Percentiles rank a stretch among this genome's conserved stretches.
Evolutionary conservation across 129 eudicot genomes (phyloP).

Genomic region (Erigeron canadensis): DNA sequence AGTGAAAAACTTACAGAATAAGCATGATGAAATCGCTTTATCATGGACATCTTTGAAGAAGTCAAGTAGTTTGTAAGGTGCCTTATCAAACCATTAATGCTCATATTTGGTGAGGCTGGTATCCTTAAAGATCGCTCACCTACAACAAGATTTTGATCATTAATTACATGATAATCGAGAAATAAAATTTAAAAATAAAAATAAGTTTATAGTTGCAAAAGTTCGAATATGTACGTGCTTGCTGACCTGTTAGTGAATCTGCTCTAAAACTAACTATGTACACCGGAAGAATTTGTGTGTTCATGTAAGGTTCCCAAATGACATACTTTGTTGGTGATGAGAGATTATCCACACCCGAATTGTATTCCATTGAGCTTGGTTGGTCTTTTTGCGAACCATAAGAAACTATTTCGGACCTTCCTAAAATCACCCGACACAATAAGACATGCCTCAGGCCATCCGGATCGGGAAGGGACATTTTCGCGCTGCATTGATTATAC

Average conservation of each 20-base stretch:
- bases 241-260: slow-evolving; percentile 20
- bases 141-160: not conserved
- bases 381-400: slow-evolving; percentile 14
- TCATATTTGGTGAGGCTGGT: slow-evolving; percentile 30
- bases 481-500: slow-evolving; percentile 24
- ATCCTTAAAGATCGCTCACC: slow-evolving; percentile 4
- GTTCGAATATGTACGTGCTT: not conserved
- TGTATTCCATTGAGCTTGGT: slow-evolving; percentile 28
- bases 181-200: not conserved
- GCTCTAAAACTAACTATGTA: slow-evolving; percentile 27
- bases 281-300: slow-evolving; percentile 32
- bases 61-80: slow-evolving; percentile 29
- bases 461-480: slow-evolving; percentile 27
- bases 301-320: slow-evolving; percentile 36
- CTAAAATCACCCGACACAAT: slow-evolving; percentile 34
- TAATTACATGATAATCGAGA: not conserved
- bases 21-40: slow-evolving; percentile 29
- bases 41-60: slow-evolving; percentile 26
- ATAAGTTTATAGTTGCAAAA: not conserved
- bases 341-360: slow-evolving; percentile 28
- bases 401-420: slow-evolving; percentile 21
- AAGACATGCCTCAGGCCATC: slow-evolving; percentile 34
- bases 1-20: slow-evolving; percentile 23
- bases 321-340: slow-evolving; percentile 33
- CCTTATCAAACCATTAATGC: slow-evolving; percentile 22